These are phyloP conservation scores for Cladosporium phlei DNA, from an alignment of 2,329 filamentous ascomycete genomes.

Conservation along the genomic window DNA sequence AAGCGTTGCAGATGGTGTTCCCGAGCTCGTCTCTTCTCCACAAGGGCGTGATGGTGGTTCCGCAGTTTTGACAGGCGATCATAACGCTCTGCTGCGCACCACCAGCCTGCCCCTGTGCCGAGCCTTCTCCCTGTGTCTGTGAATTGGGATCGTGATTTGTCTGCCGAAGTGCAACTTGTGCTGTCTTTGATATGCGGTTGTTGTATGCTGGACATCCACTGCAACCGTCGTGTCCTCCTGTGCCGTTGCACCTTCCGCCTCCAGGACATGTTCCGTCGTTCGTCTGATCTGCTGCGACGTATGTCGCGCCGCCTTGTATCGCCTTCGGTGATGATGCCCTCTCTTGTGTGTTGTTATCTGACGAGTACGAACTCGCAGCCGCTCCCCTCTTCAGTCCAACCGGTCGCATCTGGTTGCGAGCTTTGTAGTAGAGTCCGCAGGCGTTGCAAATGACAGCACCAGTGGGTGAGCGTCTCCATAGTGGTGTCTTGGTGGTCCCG, in stretches of 20 bases:
- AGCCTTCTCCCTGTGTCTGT: conserved; percentile 8
- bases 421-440: conserved; percentile 90
- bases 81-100: conserved; percentile 52
- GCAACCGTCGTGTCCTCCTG: conserved; percentile 89
- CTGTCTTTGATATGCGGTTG: conserved; percentile 86
- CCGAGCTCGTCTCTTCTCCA: conserved; percentile 93
- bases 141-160: conserved; percentile 15
- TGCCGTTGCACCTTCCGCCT: conserved; percentile 91
- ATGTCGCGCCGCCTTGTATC: conserved; percentile 52
- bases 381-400: conserved; percentile 81
- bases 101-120: neutral
- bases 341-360: conserved; percentile 31
- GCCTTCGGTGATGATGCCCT: conserved; percentile 38
- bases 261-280: conserved; percentile 87
- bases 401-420: conserved; percentile 83
- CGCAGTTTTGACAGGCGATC: conserved; percentile 94
- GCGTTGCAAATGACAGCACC: conserved; percentile 97
- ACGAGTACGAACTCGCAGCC: conserved; percentile 23
- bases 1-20: conserved; percentile 97
- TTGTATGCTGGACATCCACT: conserved; percentile 96
- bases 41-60: conserved; percentile 90
- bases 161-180: conserved; percentile 59
- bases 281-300: conserved; percentile 71
- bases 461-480: conserved; percentile 90
- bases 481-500: conserved; percentile 82